These are phyloP conservation scores for Inosperma sp. DNA, from an alignment of 768 basidiomycete species.

Conservation along the genomic window DNA sequence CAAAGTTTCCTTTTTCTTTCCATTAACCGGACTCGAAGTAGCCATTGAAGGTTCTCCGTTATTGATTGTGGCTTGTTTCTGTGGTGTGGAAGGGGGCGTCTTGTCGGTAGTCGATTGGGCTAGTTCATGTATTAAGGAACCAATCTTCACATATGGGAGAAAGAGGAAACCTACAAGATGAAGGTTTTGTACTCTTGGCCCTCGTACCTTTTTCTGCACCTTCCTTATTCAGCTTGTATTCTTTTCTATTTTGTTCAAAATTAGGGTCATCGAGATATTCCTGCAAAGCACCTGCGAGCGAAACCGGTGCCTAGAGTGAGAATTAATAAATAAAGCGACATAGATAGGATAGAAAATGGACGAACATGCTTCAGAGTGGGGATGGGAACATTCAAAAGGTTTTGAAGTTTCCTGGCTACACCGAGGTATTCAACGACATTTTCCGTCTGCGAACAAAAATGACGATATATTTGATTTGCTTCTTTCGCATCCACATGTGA, in stretches of 20 bases:
- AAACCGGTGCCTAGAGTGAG: conserved; percentile 81
- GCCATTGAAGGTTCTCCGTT: conserved; percentile 11
- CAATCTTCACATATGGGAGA: too few relatives aligned
- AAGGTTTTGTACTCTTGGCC: conserved; percentile 23
- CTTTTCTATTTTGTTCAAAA: conserved; percentile 91
- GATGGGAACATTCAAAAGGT: conserved; percentile 88
- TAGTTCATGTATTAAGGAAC: too few relatives aligned
- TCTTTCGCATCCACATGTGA: conserved; percentile 85
- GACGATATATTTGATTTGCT: conserved; percentile 83
- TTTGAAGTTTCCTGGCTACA: conserved; percentile 89
- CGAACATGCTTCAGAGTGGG: conserved; percentile 88
- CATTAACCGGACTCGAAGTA: conserved; percentile 12
- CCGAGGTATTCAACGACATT: conserved; percentile 88
- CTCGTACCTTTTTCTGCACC: conserved; percentile 44
- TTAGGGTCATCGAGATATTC: conserved; percentile 96
- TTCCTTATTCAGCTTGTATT: conserved; percentile 82
- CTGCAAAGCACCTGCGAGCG: conserved; percentile 87
- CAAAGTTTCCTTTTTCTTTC: conserved; percentile 46
- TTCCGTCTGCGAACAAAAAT: conserved; percentile 93
- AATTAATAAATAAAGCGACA: background rate
- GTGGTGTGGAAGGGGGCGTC: background rate
- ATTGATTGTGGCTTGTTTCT: background rate
- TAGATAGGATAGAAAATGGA: conserved; percentile 7
- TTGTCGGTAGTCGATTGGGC: too few relatives aligned
- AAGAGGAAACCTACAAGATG: conserved; percentile 29